phyloP scores from a whole-genome alignment of 1,284 basidiomycete species.

The Ceraceosorus guamensis region DNA sequence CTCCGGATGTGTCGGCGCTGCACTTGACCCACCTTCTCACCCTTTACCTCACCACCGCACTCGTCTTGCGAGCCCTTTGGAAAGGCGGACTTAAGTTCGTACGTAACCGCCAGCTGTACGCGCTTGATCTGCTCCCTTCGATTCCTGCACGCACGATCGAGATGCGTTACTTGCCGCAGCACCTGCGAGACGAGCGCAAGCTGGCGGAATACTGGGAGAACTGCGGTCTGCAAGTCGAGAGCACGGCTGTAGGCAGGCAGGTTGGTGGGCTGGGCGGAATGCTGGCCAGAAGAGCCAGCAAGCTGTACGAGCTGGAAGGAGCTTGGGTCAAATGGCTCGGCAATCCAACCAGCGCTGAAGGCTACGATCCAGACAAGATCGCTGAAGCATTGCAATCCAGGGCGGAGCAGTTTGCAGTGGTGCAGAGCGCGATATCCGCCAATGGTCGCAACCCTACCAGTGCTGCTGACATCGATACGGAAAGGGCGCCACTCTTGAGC shows the following conservation, averaged over 20 bases:
- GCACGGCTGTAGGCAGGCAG: slow-evolving; percentile 79
- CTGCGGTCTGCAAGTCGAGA: slow-evolving; percentile 60
- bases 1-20: slow-evolving; percentile 50
- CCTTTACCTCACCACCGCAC: slow-evolving; percentile 82
- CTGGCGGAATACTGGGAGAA: slow-evolving; percentile 87
- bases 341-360: slow-evolving; percentile 73
- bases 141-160: slow-evolving; percentile 88
- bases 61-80: slow-evolving; percentile 77
- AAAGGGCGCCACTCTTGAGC: slow-evolving; percentile 5
- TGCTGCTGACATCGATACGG: not conserved
- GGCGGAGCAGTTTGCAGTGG: not conserved
- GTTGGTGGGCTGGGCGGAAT: slow-evolving; percentile 66
- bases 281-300: slow-evolving; percentile 68
- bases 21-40: slow-evolving; percentile 71
- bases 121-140: slow-evolving; percentile 84
- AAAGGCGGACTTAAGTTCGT: slow-evolving; percentile 83
- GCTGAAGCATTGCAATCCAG: not conserved
- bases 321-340: slow-evolving; percentile 84
- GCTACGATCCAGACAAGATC: slow-evolving; percentile 58
- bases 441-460: no score
- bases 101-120: slow-evolving; percentile 83
- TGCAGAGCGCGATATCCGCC: not conserved
- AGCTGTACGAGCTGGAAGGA: slow-evolving; percentile 67
- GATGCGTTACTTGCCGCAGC: slow-evolving; percentile 70
- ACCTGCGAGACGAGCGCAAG: slow-evolving; percentile 73